These are phyloP conservation scores for Bipolaris cookei DNA, from an alignment of 2,329 filamentous ascomycete genomes.

Conservation along the genomic window DNA sequence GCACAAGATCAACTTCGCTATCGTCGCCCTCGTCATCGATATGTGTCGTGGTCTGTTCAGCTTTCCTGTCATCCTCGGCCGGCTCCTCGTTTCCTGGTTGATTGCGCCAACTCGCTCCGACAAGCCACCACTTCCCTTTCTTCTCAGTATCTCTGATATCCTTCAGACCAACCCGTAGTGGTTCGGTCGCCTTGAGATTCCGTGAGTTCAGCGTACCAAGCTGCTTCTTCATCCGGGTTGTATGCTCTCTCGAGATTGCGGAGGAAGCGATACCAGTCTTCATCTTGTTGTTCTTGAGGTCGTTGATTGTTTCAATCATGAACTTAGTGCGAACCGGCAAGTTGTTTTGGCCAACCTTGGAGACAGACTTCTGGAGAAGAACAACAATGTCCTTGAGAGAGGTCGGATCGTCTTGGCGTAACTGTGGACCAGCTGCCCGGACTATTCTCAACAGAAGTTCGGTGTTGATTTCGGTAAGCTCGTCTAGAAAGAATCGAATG, in stretches of 20 bases:
- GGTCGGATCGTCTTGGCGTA: conserved; percentile 87
- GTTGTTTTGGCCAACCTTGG: conserved; percentile 69
- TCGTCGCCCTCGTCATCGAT: conserved; percentile 31
- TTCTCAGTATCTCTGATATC: conserved; percentile 86
- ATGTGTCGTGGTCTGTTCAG: conserved; percentile 12
- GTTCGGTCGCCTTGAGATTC: conserved; percentile 75
- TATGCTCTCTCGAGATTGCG: conserved; percentile 77
- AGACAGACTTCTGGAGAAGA: conserved; percentile 74
- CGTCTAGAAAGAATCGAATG: conserved; percentile 75
- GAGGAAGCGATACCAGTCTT: conserved; percentile 76
- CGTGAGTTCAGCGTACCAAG: conserved; percentile 76
- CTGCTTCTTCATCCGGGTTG: conserved; percentile 85
- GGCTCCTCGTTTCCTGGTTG: conserved; percentile 45
- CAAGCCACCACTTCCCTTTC: conserved; percentile 97
- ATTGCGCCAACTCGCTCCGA: conserved; percentile 85
- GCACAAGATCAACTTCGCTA: conserved; percentile 66
- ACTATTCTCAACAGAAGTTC: conserved; percentile 87
- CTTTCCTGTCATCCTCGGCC: conserved; percentile 46
- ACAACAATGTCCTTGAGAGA: conserved; percentile 87
- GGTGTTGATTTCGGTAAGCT: conserved; percentile 83
- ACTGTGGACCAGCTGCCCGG: conserved; percentile 76
- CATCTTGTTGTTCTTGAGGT: conserved; percentile 91
- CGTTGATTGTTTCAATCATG: conserved; percentile 96
- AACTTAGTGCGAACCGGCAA: conserved; percentile 90
- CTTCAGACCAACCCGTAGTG: conserved; percentile 77